These are phyloP conservation scores for Hypoxylon sp. DNA, from an alignment of 2,329 filamentous ascomycete species.

Conservation along the genomic window DNA sequence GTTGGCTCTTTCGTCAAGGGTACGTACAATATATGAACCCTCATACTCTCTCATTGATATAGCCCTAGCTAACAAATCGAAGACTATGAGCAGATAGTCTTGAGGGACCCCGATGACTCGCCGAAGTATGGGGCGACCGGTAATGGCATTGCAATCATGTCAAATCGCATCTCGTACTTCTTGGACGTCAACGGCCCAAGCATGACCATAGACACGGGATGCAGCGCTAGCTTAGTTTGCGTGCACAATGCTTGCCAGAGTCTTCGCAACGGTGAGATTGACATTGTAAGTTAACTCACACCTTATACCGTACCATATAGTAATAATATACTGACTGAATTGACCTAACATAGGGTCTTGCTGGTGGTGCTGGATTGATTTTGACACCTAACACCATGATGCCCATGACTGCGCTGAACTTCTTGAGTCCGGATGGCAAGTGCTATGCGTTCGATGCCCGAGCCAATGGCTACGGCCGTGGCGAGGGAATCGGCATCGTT, in stretches of 20 bases:
- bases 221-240: conserved; percentile 61
- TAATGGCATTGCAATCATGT: conserved; percentile 55
- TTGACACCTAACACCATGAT: conserved; percentile 69
- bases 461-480: conserved; percentile 42
- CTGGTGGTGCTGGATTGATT: conserved; percentile 68
- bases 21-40: conserved; percentile 16
- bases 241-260: conserved; percentile 60
- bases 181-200: conserved; percentile 59
- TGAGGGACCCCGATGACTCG: conserved; percentile 49
- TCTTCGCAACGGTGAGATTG: conserved; percentile 55
- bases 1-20: conserved; percentile 50
- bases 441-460: conserved; percentile 40
- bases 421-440: conserved; percentile 65
- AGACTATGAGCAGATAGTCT: conserved; percentile 53
- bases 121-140: conserved; percentile 56
- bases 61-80: conserved; percentile 22
- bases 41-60: neutral
- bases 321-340: conserved; percentile 13
- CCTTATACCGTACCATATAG: conserved; percentile 25
- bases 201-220: conserved; percentile 63
- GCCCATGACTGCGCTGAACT: conserved; percentile 69
- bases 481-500: conserved; percentile 31
- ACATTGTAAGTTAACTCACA: conserved; percentile 46
- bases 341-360: conserved; percentile 53
- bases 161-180: conserved; percentile 61